Base-by-base conservation (phyloP, 495 filamentous ascomycete species). In the Sphaerosporella brunnea region DNA sequence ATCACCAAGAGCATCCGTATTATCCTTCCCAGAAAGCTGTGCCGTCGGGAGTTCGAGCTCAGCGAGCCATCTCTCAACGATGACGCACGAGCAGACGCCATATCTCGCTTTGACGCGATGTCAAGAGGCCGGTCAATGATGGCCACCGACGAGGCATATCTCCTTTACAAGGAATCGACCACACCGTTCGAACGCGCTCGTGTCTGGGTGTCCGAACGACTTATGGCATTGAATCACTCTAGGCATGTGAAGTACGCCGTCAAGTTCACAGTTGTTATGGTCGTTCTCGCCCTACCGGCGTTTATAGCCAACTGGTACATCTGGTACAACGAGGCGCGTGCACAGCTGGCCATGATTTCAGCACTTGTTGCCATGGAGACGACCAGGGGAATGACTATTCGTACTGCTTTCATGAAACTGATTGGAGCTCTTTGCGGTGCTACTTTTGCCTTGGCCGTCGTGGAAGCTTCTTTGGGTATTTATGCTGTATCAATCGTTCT, bases 281-380 rank as follows among this genome's bases (percentile, higher is more conserved):
- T 56, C 2, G 13, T 60, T n/a, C 32, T 60, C 18, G 48, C 57
- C 11, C 28, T 55, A 13, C 57, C 57, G n/a, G 56, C 57, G 1
- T 60, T 41, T 20, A 55, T 60, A 19, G 16, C 37, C 13, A 19
- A 53, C 8, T 59, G 56, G 52, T 49, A 56, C 16, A 41, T 49
- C n/a, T 60, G 57, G 57, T 60, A 49, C 36, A 50, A 60, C 10
- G 32, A 53, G 9, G 21, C 56, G 35, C 57, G 56, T 20, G 56
- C 49, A 2, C 56, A 60, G 20, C 52, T 58, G 49, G 57, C 47
- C 9, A 58, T 60, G 26, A 60, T 60, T 44, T 56, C 52, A 13
- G 57, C 57, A 28, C 53, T 60, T 53, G 42, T 60, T 3, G 53
- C 50, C 7, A 59, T 60, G 57, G 57, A 60, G 38, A 60, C 57